Conservation (phyloP, 2,329 filamentous ascomycete species). For the Epichloe sibirici region DNA sequence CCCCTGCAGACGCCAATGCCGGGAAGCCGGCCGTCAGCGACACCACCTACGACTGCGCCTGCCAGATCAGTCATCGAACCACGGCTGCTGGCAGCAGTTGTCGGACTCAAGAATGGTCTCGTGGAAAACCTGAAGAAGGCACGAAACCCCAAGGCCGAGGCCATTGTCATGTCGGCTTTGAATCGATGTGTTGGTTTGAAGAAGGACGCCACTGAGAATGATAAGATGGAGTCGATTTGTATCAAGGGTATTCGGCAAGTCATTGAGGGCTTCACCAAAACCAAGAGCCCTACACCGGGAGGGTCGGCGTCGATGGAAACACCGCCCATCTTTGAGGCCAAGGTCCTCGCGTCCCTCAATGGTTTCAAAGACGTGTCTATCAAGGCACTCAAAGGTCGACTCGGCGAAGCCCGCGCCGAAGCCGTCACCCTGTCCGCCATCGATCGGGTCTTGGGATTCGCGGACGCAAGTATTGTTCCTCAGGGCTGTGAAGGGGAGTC, state of each 20-base stretch:
- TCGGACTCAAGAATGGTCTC: conserved; percentile 34
- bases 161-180: conserved; percentile 39
- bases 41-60: conserved; percentile 15
- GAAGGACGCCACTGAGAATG: conserved; percentile 29
- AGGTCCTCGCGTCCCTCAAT: conserved; percentile 28
- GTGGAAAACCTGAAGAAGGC: conserved; percentile 32
- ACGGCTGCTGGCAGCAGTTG: conserved; percentile 28
- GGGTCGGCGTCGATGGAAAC: conserved; percentile 13
- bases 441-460: conserved; percentile 36
- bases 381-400: conserved; percentile 27
- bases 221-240: conserved; percentile 34
- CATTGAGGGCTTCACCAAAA: conserved; percentile 29
- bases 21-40: conserved; percentile 13
- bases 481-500: conserved; percentile 20
- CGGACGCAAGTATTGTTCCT: conserved; percentile 29
- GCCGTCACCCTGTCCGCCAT: conserved; percentile 37
- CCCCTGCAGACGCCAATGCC: conserved; percentile 8
- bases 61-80: conserved; percentile 30
- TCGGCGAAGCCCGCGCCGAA: conserved; percentile 31
- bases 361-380: conserved; percentile 35
- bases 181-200: conserved; percentile 39
- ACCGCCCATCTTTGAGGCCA: conserved; percentile 24
- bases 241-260: conserved; percentile 31
- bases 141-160: conserved; percentile 29
- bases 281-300: conserved; percentile 22